Evolutionary conservation across 768 basidiomycete genomes (phyloP).

Genomic region (Pisolithus marmoratus): DNA sequence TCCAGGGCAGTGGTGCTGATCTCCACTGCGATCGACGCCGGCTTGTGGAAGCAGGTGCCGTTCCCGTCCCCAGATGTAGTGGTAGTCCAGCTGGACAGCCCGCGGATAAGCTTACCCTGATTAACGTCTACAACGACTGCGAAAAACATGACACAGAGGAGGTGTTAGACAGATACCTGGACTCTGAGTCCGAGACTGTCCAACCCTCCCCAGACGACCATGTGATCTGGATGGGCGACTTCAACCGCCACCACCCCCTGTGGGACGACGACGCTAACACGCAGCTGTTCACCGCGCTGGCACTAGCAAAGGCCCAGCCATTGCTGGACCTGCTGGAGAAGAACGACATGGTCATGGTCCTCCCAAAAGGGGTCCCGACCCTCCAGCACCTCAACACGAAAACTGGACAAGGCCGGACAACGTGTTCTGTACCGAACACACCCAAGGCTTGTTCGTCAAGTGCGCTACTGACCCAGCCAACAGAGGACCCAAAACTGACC

Average conservation of each 20-base stretch:
- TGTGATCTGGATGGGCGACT: slow-evolving; percentile 20
- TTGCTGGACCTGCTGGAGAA: slow-evolving; percentile 5
- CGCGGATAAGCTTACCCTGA: slow-evolving; percentile 4
- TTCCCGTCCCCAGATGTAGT: slow-evolving; percentile 17
- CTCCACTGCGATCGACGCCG: slow-evolving; percentile 10
- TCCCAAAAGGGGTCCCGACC: slow-evolving; percentile 4
- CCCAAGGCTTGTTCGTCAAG: rapidly evolving
- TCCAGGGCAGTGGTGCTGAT: slow-evolving; percentile 15
- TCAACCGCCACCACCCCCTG: slow-evolving; percentile 20
- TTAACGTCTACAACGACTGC: slow-evolving; percentile 11
- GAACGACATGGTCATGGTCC: slow-evolving; percentile 3
- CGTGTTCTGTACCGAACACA: slow-evolving; percentile 5
- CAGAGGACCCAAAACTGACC: slow-evolving; percentile 2
- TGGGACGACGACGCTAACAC: slow-evolving; percentile 14
- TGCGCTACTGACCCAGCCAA: not conserved
- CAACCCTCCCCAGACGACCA: not conserved
- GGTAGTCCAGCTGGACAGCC: slow-evolving; percentile 9
- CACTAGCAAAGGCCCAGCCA: not conserved
- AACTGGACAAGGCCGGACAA: slow-evolving; percentile 9
- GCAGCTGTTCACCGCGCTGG: slow-evolving; percentile 6
- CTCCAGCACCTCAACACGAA: not conserved
- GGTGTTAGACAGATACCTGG: not conserved
- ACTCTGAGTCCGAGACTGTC: not conserved
- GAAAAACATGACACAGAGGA: not conserved
- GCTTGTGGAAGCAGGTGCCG: slow-evolving; percentile 16